Evolutionary conservation across 2,329 filamentous ascomycete species (phyloP).

Genomic region (Endocalyx cinctus): DNA sequence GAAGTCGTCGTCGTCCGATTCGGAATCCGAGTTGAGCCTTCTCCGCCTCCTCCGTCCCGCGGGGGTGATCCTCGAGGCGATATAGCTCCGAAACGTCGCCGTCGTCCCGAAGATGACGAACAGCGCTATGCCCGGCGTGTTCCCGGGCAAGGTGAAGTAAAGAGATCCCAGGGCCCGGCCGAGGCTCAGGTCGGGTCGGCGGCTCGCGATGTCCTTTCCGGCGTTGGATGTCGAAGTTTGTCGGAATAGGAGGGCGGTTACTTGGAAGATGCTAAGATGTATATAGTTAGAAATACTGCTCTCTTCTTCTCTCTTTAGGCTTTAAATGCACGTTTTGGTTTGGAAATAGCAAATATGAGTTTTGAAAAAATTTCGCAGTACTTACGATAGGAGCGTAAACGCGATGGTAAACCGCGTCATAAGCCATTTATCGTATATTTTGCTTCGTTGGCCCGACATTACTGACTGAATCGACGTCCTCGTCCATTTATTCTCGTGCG

Average conservation of each 20-base stretch:
- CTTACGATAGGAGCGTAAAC: conserved; percentile 17
- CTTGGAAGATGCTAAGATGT: conserved; percentile 18
- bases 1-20: too few relatives aligned
- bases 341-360: too few relatives aligned
- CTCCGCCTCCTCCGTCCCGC: too few relatives aligned
- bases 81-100: too few relatives aligned
- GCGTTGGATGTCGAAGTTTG: conserved; percentile 16
- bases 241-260: conserved; percentile 22
- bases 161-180: conserved; percentile 10
- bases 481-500: too few relatives aligned
- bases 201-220: conserved; percentile 5
- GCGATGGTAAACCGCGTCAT: conserved; percentile 24
- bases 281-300: not conserved
- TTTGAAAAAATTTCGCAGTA: too few relatives aligned
- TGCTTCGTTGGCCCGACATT: conserved; percentile 9
- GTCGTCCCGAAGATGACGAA: conserved; percentile 16
- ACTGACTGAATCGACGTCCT: too few relatives aligned
- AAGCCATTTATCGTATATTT: conserved; percentile 23
- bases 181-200: conserved; percentile 8
- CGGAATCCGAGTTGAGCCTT: too few relatives aligned
- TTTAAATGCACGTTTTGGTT: too few relatives aligned
- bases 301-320: too few relatives aligned
- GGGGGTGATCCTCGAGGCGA: too few relatives aligned
- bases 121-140: conserved; percentile 11
- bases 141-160: conserved; percentile 11